Conservation (phyloP, 306 rosid species). For the Alnus glutinosa region DNA sequence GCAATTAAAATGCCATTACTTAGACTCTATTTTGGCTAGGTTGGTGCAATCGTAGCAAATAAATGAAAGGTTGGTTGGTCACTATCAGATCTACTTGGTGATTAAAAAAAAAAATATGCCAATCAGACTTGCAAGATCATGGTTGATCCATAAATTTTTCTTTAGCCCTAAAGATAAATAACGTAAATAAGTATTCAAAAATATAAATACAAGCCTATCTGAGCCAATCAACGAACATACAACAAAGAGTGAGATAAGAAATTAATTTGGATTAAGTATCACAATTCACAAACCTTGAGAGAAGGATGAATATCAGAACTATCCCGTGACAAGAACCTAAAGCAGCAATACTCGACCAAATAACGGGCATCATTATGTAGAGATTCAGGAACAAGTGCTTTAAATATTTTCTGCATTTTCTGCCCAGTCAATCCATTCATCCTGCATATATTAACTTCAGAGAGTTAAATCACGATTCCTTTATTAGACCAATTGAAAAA, state of each 20-base stretch:
- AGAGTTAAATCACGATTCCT: slow-evolving; percentile 51
- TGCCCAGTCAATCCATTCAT: slow-evolving; percentile 92
- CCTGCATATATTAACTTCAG: slow-evolving; percentile 75
- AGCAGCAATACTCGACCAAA: slow-evolving; percentile 97
- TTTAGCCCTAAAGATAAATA: neutral
- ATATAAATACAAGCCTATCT: neutral
- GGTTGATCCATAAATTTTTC: neutral
- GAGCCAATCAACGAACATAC: neutral
- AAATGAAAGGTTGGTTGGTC: neutral
- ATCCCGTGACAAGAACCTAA: slow-evolving; percentile 92
- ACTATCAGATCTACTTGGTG: neutral
- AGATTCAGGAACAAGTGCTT: slow-evolving; percentile 79
- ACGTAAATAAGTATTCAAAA: neutral
- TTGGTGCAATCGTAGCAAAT: neutral
- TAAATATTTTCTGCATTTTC: slow-evolving; percentile 87
- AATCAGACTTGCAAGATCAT: neutral
- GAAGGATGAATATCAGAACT: slow-evolving; percentile 82
- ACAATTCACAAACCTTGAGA: slow-evolving; percentile 59
- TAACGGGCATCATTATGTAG: slow-evolving; percentile 69
- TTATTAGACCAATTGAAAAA: slow-evolving; percentile 34
- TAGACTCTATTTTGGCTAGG: no score
- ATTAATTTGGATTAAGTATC: neutral
- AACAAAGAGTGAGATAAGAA: neutral
- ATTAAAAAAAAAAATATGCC: no score
- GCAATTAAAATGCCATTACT: no score